phyloP scores from a whole-genome alignment of 441 rosid genomes.

The Erodium trifolium region DNA sequence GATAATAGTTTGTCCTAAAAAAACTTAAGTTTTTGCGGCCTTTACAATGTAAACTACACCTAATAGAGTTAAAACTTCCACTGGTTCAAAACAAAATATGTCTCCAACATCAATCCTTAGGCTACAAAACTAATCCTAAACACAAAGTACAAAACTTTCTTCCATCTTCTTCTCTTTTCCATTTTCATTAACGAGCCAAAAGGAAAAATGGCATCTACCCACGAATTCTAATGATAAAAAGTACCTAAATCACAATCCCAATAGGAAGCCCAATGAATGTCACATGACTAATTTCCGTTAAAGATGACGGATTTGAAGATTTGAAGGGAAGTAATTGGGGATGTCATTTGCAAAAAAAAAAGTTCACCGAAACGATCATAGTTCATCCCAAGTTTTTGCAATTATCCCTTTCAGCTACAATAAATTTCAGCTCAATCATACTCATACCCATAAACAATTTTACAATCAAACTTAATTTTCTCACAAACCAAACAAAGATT shows the following conservation, averaged over 20 bases:
- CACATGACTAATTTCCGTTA: no score
- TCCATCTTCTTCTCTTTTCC: not conserved
- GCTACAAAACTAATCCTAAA: not conserved
- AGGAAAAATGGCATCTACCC: not conserved
- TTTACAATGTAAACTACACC: not conserved
- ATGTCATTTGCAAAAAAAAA: no score
- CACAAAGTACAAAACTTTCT: not conserved
- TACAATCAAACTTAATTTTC: not conserved
- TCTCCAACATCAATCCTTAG: not conserved
- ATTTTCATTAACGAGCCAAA: not conserved
- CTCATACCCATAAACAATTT: not conserved
- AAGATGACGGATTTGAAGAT: no score
- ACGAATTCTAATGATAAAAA: not conserved
- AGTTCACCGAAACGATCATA: no score
- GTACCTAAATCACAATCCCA: not conserved
- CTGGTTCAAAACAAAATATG: not conserved
- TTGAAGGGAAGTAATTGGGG: no score
- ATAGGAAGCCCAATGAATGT: no score
- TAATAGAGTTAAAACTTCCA: not conserved
- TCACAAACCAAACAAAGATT: not conserved
- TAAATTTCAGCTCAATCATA: not conserved
- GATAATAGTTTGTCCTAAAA: not conserved
- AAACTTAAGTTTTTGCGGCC: not conserved
- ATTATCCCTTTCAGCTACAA: not conserved
- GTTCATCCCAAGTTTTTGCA: no score